A percentile compares a stretch with the other conserved stretches of the same genome.
These are phyloP conservation scores for Neofusicoccum sp. DNA, from an alignment of 2,329 filamentous ascomycete species.

Conservation along the genomic window DNA sequence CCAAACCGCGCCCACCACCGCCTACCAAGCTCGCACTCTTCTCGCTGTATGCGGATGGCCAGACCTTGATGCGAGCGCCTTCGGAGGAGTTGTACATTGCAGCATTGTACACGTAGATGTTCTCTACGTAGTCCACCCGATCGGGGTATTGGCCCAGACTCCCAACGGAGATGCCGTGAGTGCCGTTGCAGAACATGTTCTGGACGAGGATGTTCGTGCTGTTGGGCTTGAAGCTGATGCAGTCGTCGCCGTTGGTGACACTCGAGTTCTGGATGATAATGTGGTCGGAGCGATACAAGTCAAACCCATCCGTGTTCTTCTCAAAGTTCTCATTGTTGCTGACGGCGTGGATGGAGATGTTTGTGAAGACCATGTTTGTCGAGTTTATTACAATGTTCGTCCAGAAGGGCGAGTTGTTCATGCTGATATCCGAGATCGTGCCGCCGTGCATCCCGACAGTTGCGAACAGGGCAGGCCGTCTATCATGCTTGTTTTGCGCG, in stretches of 20 bases:
- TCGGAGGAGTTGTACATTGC: slow-evolving; percentile 49
- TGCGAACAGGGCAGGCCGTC: neutral
- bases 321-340: slow-evolving; percentile 11
- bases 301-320: slow-evolving; percentile 5
- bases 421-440: neutral
- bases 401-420: slow-evolving; percentile 4
- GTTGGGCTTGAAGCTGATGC: slow-evolving; percentile 73
- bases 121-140: slow-evolving; percentile 65
- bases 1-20: slow-evolving; percentile 44
- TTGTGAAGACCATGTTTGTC: neutral
- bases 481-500: slow-evolving; percentile 32
- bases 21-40: slow-evolving; percentile 21
- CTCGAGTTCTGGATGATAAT: slow-evolving; percentile 66
- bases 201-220: slow-evolving; percentile 67
- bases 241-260: slow-evolving; percentile 66
- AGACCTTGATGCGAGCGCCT: slow-evolving; percentile 71
- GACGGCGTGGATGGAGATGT: neutral
- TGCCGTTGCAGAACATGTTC: slow-evolving; percentile 65
- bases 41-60: slow-evolving; percentile 63
- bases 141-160: slow-evolving; percentile 66
- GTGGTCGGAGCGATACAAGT: slow-evolving; percentile 1
- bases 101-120: slow-evolving; percentile 52
- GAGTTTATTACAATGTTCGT: neutral
- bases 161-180: slow-evolving; percentile 69
- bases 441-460: neutral